Evolutionary conservation across 352 stramenopile genomes (phyloP).

Genomic region (Phytophthora capsici): DNA sequence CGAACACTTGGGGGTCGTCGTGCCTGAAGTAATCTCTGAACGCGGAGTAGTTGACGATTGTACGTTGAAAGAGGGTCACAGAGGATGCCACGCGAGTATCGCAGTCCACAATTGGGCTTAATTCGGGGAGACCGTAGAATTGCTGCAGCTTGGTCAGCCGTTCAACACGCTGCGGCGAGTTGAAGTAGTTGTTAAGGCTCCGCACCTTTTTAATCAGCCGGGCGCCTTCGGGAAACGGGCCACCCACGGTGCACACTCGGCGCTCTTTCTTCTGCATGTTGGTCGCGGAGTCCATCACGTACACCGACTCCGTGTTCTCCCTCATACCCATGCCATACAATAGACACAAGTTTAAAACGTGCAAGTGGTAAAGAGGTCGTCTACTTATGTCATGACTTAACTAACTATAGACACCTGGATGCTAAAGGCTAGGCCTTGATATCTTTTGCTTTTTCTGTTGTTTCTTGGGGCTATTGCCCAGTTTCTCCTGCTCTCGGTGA

Average conservation of each 20-base stretch:
- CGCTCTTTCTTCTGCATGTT: not conserved
- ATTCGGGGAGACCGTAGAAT: not conserved
- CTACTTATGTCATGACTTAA: too few species aligned
- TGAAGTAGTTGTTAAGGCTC: slow-evolving; percentile 11
- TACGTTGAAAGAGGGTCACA: slow-evolving; percentile 1
- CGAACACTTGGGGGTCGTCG: too few species aligned
- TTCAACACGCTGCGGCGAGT: not conserved
- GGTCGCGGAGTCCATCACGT: not conserved
- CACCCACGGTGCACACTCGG: not conserved
- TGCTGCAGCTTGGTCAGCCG: not conserved
- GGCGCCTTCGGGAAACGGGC: not conserved
- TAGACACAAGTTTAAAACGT: slow-evolving; percentile 9
- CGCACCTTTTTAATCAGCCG: not conserved
- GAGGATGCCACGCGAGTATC: slow-evolving; percentile 7
- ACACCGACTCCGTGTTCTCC: not conserved
- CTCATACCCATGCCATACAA: not conserved
- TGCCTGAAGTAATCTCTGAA: too few species aligned
- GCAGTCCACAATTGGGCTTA: not conserved
- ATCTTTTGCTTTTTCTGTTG: too few species aligned
- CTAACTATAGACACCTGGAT: too few species aligned
- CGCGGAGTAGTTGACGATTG: not conserved
- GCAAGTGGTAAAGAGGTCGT: too few species aligned
- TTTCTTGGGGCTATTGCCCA: too few species aligned
- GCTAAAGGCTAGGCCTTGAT: too few species aligned
- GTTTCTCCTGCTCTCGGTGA: too few species aligned